Evolutionary conservation across 306 rosid species (phyloP), one percentile per base, ranked within the genome.

Genomic region (Begonia peltatifolia): DNA sequence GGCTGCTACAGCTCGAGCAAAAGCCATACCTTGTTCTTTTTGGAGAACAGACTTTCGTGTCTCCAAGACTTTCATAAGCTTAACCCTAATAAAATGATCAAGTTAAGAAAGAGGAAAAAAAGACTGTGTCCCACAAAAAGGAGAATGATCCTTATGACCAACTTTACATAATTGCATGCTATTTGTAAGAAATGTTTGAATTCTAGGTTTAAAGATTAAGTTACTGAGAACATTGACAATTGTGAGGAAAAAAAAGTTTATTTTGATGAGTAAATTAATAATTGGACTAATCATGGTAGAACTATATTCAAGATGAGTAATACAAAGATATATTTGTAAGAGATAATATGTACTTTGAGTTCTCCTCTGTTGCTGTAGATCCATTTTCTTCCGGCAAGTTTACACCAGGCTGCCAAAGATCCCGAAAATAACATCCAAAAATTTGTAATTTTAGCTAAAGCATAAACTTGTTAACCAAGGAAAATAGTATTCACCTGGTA

Each of bases 1-100:
- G 63, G 99, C 99, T 23, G 99, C 96, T 54, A 81, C 96, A 68
- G 99, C 99, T 20, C 96, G 93, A 35, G 99, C 99, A 75, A 92
- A 92, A 64, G 96, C 96, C 99, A 92, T 92, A 58, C 96, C 99
- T 74, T 92, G 99, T 84, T 92, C 99, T 76, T 92, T 92, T 79
- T 81, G 96, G 46, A 92, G 81, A 75, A 76, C 74, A 55, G 72
- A 73, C 63, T 81, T 92, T 46, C 99, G 96, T 12, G 87, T 79
- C 74, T 92, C 99, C 66, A 92, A 66, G 63, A 92, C 96, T 81
- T 83, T 92, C 67, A 92, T 65, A 66, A 92, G 99, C 67, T 92
- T 94, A 63, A 72, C 87, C 77, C 99, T 92, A 57, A 52, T 63
- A 57, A 41, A 63, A 62, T 54, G 55, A 53, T 53, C 22, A 44